Evolutionary conservation across 2,329 filamentous ascomycete species (phyloP).

Genomic region (Gaeumannomyces sp.): DNA sequence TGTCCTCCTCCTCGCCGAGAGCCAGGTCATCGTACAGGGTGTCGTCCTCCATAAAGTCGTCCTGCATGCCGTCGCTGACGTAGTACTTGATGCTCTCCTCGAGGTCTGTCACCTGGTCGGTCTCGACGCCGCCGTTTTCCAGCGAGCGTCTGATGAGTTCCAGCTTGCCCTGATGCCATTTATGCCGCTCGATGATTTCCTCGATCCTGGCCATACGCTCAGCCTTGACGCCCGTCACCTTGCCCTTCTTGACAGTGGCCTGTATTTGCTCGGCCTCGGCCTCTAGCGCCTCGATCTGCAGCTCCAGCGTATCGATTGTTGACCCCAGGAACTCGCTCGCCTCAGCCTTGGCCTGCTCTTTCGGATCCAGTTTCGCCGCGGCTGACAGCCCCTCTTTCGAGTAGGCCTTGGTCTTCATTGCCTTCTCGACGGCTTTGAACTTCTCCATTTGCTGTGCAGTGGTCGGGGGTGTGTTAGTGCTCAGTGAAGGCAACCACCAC

Average conservation of each 20-base stretch:
- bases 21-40: slow-evolving; percentile 92
- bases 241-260: slow-evolving; percentile 89
- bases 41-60: slow-evolving; percentile 91
- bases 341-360: slow-evolving; percentile 90
- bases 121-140: slow-evolving; percentile 87
- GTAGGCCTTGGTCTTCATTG: slow-evolving; percentile 99
- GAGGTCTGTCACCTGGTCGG: slow-evolving; percentile 78
- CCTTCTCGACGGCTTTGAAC: slow-evolving; percentile 99
- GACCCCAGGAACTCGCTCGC: slow-evolving; percentile 76
- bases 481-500: slow-evolving; percentile 22
- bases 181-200: slow-evolving; percentile 79
- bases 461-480: slow-evolving; percentile 1
- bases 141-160: slow-evolving; percentile 84
- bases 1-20: slow-evolving; percentile 84
- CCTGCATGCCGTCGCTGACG: slow-evolving; percentile 79
- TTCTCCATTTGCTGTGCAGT: slow-evolving; percentile 84
- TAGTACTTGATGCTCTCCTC: slow-evolving; percentile 95
- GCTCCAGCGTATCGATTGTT: slow-evolving; percentile 88
- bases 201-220: slow-evolving; percentile 87
- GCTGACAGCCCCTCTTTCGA: slow-evolving; percentile 95
- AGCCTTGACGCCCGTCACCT: slow-evolving; percentile 75
- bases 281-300: slow-evolving; percentile 87
- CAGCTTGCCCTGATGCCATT: slow-evolving; percentile 91
- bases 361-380: slow-evolving; percentile 90
- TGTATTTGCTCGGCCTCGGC: slow-evolving; percentile 84